Conservation (phyloP, 2,329 filamentous ascomycete genomes). For the Fusarium sp. region DNA sequence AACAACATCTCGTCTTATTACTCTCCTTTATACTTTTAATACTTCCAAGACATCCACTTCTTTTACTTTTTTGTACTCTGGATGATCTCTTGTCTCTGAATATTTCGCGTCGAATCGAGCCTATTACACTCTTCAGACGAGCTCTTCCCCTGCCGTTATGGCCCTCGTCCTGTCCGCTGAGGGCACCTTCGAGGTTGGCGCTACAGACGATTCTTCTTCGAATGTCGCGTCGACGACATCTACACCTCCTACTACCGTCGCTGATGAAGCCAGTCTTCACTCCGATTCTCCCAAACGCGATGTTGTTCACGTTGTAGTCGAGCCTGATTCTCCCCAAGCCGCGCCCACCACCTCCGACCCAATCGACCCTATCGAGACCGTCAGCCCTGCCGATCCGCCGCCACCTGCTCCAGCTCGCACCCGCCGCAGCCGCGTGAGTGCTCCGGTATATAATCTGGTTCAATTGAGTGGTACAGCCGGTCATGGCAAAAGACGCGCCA, state of each 20-base stretch:
- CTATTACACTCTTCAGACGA: slow-evolving; percentile 20
- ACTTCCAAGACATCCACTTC: background rate
- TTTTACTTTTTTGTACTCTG: slow-evolving; percentile 8
- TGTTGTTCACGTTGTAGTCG: slow-evolving; percentile 53
- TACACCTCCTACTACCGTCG: slow-evolving; percentile 77
- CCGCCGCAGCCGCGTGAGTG: slow-evolving; percentile 68
- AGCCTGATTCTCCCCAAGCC: slow-evolving; percentile 50
- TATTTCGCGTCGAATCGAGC: slow-evolving; percentile 41
- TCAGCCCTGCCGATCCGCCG: slow-evolving; percentile 28
- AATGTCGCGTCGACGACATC: slow-evolving; percentile 71
- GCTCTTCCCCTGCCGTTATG: slow-evolving; percentile 47
- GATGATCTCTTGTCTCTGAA: slow-evolving; percentile 33
- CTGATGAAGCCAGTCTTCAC: slow-evolving; percentile 72
- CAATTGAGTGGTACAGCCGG: slow-evolving; percentile 73
- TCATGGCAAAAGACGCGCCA: slow-evolving; percentile 70
- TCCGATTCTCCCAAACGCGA: slow-evolving; percentile 61
- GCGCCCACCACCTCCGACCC: slow-evolving; percentile 24
- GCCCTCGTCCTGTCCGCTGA: slow-evolving; percentile 53
- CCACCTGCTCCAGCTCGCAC: slow-evolving; percentile 56
- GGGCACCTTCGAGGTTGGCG: slow-evolving; percentile 51
- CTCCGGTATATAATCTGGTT: slow-evolving; percentile 77
- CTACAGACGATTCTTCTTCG: slow-evolving; percentile 59
- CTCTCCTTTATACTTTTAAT: slow-evolving; percentile 5
- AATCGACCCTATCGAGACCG: slow-evolving; percentile 32
- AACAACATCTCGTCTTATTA: slow-evolving; percentile 9